Percentiles rank a stretch among this genome's conserved stretches.
These are phyloP conservation scores for Aspergillus proliferans DNA, from an alignment of 2,329 filamentous ascomycete species.

Conservation along the genomic window DNA sequence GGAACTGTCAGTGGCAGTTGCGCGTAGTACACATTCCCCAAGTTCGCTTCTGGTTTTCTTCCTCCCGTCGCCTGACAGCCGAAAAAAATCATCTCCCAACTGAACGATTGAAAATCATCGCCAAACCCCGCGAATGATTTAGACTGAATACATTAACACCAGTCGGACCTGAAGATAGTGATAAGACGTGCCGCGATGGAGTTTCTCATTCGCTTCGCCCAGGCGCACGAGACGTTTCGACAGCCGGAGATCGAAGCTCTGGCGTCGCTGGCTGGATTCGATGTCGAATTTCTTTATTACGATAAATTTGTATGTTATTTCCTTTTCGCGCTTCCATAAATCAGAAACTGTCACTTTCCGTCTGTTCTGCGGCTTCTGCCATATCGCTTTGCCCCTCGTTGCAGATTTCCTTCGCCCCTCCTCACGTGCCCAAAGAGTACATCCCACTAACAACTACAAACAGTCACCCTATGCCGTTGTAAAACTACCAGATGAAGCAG, in stretches of 20 bases:
- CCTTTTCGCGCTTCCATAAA: not conserved
- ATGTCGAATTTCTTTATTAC: slow-evolving; percentile 70
- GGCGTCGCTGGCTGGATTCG: slow-evolving; percentile 60
- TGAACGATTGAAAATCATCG: no score
- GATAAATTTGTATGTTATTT: slow-evolving; percentile 60
- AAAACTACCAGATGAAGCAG: slow-evolving; percentile 57
- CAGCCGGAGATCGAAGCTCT: slow-evolving; percentile 76
- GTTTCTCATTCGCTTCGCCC: slow-evolving; percentile 83
- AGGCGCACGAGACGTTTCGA: slow-evolving; percentile 87
- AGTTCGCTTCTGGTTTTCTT: not conserved
- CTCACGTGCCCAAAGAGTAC: slow-evolving; percentile 10
- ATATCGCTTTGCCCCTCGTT: not conserved
- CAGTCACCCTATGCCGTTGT: slow-evolving; percentile 85
- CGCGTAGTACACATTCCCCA: no score
- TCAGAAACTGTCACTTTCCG: slow-evolving; percentile 1
- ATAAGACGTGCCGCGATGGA: slow-evolving; percentile 44
- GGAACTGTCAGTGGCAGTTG: no score
- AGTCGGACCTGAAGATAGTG: not conserved
- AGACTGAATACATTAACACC: not conserved
- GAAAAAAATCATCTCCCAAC: no score
- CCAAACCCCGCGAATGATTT: not conserved
- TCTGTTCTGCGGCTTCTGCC: not conserved
- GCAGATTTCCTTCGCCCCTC: slow-evolving; percentile 6
- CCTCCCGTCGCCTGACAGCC: no score
- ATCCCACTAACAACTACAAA: slow-evolving; percentile 1